A percentile compares a stretch with the other conserved stretches of the same genome.
Evolutionary conservation across 2,329 filamentous ascomycete genomes (phyloP).

Genomic region (Stemphylium beticola): DNA sequence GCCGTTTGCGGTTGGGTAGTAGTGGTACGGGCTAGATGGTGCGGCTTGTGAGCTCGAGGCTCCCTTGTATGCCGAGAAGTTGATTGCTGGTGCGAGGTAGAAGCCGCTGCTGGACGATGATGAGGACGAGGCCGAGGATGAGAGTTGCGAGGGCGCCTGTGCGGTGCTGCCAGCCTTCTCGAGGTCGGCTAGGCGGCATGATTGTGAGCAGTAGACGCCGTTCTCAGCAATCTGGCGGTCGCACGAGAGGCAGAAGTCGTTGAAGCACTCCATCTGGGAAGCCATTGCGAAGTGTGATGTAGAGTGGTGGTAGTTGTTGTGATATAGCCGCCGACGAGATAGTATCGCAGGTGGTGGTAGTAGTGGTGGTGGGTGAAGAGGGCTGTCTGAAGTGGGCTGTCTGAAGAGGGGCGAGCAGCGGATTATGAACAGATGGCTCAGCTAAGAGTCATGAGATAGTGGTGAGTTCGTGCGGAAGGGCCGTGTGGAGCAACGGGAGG

Average conservation of each 20-base stretch:
- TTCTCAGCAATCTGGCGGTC: slow-evolving; percentile 81
- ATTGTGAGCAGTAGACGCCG: slow-evolving; percentile 88
- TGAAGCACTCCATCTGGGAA: slow-evolving; percentile 71
- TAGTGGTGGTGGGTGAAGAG: neutral
- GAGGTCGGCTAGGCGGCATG: slow-evolving; percentile 85
- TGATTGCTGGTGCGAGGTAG: slow-evolving; percentile 75
- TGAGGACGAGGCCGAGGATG: slow-evolving; percentile 61
- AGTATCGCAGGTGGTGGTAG: slow-evolving; percentile 1
- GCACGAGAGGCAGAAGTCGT: slow-evolving; percentile 92
- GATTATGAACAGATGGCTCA: slow-evolving; percentile 5
- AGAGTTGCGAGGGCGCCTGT: slow-evolving; percentile 51
- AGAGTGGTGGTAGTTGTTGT: slow-evolving; percentile 7
- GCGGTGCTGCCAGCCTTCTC: slow-evolving; percentile 66
- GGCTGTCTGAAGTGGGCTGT: neutral
- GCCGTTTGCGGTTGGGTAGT: slow-evolving; percentile 42
- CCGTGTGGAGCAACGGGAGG: slow-evolving; percentile 36
- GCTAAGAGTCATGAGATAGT: slow-evolving; percentile 28
- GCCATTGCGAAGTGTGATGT: slow-evolving; percentile 37
- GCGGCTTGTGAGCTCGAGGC: slow-evolving; percentile 57
- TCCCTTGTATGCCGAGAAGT: slow-evolving; percentile 71
- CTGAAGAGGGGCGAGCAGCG: slow-evolving; percentile 7
- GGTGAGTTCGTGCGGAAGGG: slow-evolving; percentile 26
- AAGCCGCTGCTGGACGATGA: slow-evolving; percentile 62
- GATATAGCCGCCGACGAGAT: neutral
- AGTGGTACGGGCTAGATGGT: slow-evolving; percentile 54